Conservation (phyloP, 2,329 filamentous ascomycete genomes). For the Xylaria sp. region DNA sequence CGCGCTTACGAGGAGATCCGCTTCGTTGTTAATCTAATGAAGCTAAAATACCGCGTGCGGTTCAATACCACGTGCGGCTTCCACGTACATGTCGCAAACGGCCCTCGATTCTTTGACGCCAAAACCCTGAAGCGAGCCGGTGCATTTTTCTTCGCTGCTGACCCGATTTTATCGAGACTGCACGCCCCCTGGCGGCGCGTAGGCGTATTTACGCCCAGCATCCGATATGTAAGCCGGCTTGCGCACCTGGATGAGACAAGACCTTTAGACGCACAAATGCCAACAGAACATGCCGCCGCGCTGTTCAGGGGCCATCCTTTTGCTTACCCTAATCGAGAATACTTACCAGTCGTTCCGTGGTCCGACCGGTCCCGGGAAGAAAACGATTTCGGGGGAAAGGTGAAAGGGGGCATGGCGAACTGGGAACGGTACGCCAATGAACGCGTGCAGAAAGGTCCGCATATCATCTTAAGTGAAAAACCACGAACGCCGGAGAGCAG, state of each 20-base stretch:
- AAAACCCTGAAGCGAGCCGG: constrained; percentile 47
- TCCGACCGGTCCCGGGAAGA: constrained; percentile 37
- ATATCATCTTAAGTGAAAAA: constrained; percentile 14
- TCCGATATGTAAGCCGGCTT: constrained; percentile 37
- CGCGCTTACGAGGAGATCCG: constrained; percentile 46
- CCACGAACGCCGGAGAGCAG: not conserved
- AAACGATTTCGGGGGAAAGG: constrained; percentile 24
- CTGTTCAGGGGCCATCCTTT: not conserved
- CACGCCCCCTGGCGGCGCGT: constrained; percentile 50
- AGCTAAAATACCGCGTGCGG: constrained; percentile 46
- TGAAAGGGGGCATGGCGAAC: not conserved
- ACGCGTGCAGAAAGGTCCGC: constrained; percentile 27
- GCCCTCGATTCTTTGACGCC: constrained; percentile 46
- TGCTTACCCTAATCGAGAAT: not conserved
- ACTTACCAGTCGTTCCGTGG: constrained; percentile 26
- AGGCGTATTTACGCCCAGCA: constrained; percentile 25
- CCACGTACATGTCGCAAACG: constrained; percentile 54
- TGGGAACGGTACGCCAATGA: constrained; percentile 32
- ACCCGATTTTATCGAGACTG: constrained; percentile 51
- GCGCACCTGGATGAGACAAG: constrained; percentile 19
- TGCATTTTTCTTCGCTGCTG: constrained; percentile 51
- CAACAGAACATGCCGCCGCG: not conserved
- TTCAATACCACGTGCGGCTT: constrained; percentile 51
- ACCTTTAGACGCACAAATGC: constrained; percentile 5
- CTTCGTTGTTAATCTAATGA: constrained; percentile 50